Base-by-base conservation (phyloP, 1,139 yeast species). In the Candida sanyaensis region DNA sequence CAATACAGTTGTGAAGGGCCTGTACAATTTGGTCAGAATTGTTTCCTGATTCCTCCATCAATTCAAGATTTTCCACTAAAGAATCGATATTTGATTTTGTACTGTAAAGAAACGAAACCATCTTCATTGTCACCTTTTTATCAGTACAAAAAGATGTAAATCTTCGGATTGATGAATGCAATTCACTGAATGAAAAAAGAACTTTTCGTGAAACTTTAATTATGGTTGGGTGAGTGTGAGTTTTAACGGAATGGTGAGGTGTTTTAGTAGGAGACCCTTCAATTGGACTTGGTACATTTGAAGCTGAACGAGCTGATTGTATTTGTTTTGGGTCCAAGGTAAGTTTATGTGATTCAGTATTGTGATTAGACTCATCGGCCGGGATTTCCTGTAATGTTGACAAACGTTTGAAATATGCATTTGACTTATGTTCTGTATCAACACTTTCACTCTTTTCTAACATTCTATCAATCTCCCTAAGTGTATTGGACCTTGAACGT, bases 371-470 rank as follows among this genome's bases (percentile, higher is more conserved):
- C 46, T 70, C 77, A 49, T 69, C 75, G 5, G 52, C 55, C n/a
- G 78, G 78, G 47, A 72, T 76, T 55, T 85, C 93, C 26, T 84
- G 87, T 30, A 87, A 65, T 0, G 88, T 83, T 1, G 93, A 85
- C 42, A 87, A 65, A 50, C 95, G 73, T 55, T 87, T 75, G 61
- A 86, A 86, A 60, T 86, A 86, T 33, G 89, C 91, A 12, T 84
- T 83, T 45, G 82, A 78, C 61, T 77, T 78, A 51, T 71, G 76
- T 51, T 77, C 80, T 7, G 74, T 65, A 54, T 69, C 77, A 9
- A 68, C 76, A 44, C 57, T 64, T 33, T 73, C 79, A 50, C 64
- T 69, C 50, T 70, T 72, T 44, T 73, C 78, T 41, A 74, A 56
- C 37, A 74, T 68, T 45, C 59, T 61, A 53, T 75, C 77, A 17